A percentile compares a stretch with the other conserved stretches of the same genome.
phyloP scores from a whole-genome alignment of 2,329 filamentous ascomycete species.

The Diaporthe sp. region DNA sequence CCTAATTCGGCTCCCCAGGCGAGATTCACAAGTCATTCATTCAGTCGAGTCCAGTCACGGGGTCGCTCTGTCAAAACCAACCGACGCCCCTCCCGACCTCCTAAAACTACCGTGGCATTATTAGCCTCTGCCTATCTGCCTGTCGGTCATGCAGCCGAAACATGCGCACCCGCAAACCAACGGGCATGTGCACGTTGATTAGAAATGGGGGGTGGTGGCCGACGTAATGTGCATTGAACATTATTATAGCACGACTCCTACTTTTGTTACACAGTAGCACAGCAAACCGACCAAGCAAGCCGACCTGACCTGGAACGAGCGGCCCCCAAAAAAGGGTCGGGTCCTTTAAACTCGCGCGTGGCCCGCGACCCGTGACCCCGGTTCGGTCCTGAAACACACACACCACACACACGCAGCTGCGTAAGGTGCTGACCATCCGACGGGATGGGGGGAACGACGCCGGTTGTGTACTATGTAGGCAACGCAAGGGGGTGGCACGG shows the following conservation, averaged over 20 bases:
- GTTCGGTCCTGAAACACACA: slow-evolving; percentile 11
- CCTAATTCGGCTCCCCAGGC: slow-evolving; percentile 6
- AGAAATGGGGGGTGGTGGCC: neutral
- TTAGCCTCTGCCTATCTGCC: neutral
- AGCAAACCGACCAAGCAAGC: neutral
- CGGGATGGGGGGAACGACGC: neutral
- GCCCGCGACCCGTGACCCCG: slow-evolving; percentile 21
- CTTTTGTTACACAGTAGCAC: too few species aligned
- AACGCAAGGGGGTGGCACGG: slow-evolving; percentile 30
- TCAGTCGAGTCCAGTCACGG: neutral
- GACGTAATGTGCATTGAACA: slow-evolving; percentile 15
- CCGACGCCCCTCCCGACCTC: neutral
- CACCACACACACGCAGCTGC: neutral
- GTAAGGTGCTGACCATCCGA: slow-evolving; percentile 24
- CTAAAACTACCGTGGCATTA: neutral
- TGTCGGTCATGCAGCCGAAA: slow-evolving; percentile 29
- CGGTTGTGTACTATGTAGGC: neutral
- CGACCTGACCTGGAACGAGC: slow-evolving; percentile 10
- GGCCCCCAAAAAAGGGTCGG: slow-evolving; percentile 23
- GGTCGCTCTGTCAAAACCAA: neutral
- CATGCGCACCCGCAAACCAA: slow-evolving; percentile 9
- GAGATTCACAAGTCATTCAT: slow-evolving; percentile 22
- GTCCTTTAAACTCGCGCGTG: slow-evolving; percentile 16
- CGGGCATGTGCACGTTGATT: slow-evolving; percentile 5
- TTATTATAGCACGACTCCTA: slow-evolving; percentile 24